These are phyloP conservation scores for Ceratocystis lukuohia DNA, from an alignment of 2,329 filamentous ascomycete species.

Conservation along the genomic window DNA sequence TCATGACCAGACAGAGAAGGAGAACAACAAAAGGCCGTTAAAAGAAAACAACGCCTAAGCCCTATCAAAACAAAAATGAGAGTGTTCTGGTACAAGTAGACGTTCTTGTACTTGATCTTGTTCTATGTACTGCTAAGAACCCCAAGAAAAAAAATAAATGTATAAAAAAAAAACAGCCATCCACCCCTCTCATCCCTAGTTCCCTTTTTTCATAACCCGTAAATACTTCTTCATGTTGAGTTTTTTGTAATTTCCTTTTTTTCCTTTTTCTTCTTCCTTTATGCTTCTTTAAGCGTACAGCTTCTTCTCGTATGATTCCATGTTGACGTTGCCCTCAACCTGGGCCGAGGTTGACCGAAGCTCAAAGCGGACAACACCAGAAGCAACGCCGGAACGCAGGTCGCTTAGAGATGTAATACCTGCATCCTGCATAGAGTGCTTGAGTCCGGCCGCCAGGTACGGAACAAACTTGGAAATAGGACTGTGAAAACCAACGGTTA, in stretches of 20 bases:
- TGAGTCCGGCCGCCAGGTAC: conserved; percentile 86
- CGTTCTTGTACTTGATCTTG: conserved; percentile 9
- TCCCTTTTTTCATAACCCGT: conserved; percentile 4
- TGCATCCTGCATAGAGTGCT: conserved; percentile 95
- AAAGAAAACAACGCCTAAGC: neutral
- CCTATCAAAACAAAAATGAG: neutral
- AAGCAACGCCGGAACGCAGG: conserved; percentile 60
- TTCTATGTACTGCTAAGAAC: conserved; percentile 11
- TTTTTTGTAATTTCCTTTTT: conserved; percentile 7
- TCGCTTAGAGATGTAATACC: conserved; percentile 68
- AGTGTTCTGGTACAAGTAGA: conserved; percentile 9
- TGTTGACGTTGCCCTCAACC: conserved; percentile 92
- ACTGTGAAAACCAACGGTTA: conserved; percentile 30
- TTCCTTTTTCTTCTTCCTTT: conserved; percentile 1
- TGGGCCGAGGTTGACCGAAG: conserved; percentile 86
- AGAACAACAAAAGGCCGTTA: neutral
- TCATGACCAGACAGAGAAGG: neutral
- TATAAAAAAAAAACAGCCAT: conserved; percentile 4
- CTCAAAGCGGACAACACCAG: conserved; percentile 78
- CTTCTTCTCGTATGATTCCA: conserved; percentile 99
- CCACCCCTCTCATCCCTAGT: neutral
- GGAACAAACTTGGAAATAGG: conserved; percentile 91
- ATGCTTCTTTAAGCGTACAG: conserved; percentile 60
- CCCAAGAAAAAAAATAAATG: neutral
- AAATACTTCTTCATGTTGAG: conserved; percentile 1